Evolutionary conservation across 108 stramenopile species (phyloP), one percentile per base, ranked within the genome.

Genomic region (Nitzschia putrida): DNA sequence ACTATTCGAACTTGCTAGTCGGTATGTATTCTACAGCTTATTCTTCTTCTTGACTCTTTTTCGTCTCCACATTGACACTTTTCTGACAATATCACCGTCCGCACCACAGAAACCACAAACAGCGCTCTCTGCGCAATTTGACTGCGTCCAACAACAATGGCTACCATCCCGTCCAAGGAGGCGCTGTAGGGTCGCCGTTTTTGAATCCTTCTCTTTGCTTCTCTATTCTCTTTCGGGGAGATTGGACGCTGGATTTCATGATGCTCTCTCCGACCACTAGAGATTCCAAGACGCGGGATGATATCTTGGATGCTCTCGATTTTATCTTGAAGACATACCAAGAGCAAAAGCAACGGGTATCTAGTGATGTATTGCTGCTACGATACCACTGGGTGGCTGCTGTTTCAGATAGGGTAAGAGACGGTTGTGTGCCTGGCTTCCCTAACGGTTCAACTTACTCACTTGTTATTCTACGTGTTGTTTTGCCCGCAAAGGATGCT

Each of bases 151-250:
- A 56, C 23, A 20, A 20, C 10, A 54, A 54, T n/a, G 22, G 22
- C 22, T 25, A 56, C 6, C 13, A 20, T 13, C 13, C 55, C 23
- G 22, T 56, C 54, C 23, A 16, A 56, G 54, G 34, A 38, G 60
- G 38, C 47, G 20, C 34, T 37, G 60, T 38, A 44, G 63, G 12
- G 47, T 25, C 56, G 11, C 42, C 57, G 11, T 47, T 12, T 14
- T 42, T 93, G 37, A 80, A 86, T 77, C 80, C 89, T 26, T 81
- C 68, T 5, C 60, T 54, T 39, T 89, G 78, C 20, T 91, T 94
- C 61, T 87, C 85, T 41, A 86, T 94, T 37, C 78, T 91, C 16
- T 94, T 89, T 70, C 67, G 93, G 40, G 93, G 93, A 11, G 87
- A 80, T 2, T 79, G 84, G 72, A 91, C 90, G 12, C 58, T 94